Conservation (phyloP, 2,329 filamentous ascomycete genomes). For the Orbilia blumenaviensis region DNA sequence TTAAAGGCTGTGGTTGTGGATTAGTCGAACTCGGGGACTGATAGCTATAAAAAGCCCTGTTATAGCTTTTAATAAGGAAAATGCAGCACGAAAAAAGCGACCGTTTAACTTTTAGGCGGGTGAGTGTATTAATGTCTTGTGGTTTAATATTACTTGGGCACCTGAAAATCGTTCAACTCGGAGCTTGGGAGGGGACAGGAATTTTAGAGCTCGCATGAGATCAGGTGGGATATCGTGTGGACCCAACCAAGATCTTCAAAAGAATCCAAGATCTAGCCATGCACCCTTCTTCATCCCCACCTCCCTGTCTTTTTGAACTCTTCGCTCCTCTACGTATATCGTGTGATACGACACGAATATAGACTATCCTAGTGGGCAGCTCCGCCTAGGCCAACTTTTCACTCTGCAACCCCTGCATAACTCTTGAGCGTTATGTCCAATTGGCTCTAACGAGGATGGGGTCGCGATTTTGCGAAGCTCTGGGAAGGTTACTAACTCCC, state of each 20-base stretch:
- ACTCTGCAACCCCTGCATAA: constrained; percentile 46
- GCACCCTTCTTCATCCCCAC: constrained; percentile 22
- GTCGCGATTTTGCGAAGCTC: constrained; percentile 48
- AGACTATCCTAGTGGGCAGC: constrained; percentile 21
- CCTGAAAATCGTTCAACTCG: constrained; percentile 53
- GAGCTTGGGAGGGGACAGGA: constrained; percentile 37
- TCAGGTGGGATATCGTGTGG: constrained; percentile 34
- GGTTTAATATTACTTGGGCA: constrained; percentile 30
- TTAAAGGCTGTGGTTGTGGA: background rate
- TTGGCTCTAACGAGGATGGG: constrained; percentile 22
- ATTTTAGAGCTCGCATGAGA: constrained; percentile 32
- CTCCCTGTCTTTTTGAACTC: constrained; percentile 13
- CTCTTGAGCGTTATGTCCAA: constrained; percentile 28
- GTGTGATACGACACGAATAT: constrained; percentile 41
- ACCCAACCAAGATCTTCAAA: constrained; percentile 42
- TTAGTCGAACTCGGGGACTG: background rate
- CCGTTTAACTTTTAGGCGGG: constrained; percentile 7
- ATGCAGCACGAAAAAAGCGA: constrained; percentile 9
- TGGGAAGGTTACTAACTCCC: constrained; percentile 17
- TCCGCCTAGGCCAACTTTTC: constrained; percentile 28
- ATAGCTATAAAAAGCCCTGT: constrained; percentile 13
- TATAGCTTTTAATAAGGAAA: constrained; percentile 23
- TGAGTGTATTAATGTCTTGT: constrained; percentile 33
- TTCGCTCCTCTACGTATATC: constrained; percentile 14
- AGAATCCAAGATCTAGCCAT: constrained; percentile 43